phyloP scores from a whole-genome alignment of 192 early-diverging fungal genomes.

The Coemansia sp. region DNA sequence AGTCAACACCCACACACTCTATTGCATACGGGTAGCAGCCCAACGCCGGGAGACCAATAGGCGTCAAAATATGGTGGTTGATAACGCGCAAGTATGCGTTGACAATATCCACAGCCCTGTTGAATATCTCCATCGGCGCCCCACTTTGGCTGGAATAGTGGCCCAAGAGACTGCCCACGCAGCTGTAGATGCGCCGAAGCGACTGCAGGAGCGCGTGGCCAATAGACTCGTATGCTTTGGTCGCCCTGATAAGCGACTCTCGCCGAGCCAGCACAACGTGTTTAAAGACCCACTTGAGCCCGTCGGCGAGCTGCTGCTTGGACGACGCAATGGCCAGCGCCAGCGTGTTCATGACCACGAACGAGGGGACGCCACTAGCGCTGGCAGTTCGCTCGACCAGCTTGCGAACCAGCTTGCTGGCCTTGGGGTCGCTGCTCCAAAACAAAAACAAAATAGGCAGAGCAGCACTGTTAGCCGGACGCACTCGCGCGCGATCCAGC shows the following conservation, averaged over 20 bases:
- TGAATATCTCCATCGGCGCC: constrained; percentile 20
- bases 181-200: constrained; percentile 29
- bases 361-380: constrained; percentile 17
- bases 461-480: background rate
- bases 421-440: constrained; percentile 28
- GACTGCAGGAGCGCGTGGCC: constrained; percentile 15
- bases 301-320: constrained; percentile 38
- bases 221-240: constrained; percentile 25
- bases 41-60: background rate
- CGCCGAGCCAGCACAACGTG: constrained; percentile 26
- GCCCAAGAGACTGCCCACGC: constrained; percentile 14
- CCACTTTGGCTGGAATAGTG: background rate
- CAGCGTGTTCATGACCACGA: constrained; percentile 12
- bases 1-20: constrained; percentile 9
- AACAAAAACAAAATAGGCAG: constrained; percentile 38
- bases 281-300: constrained; percentile 35
- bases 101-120: constrained; percentile 25
- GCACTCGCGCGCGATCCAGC: constrained; percentile 12
- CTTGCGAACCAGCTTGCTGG: constrained; percentile 17
- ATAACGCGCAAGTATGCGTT: constrained; percentile 25
- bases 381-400: constrained; percentile 17
- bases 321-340: constrained; percentile 32
- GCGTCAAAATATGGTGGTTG: constrained; percentile 20
- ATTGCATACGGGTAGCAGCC: constrained; percentile 13
- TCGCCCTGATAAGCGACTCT: constrained; percentile 15